Percentiles rank a stretch among this genome's conserved stretches.
Conservation (phyloP, 768 basidiomycete genomes). For the Pseudohyphozyma bogoriensis region DNA sequence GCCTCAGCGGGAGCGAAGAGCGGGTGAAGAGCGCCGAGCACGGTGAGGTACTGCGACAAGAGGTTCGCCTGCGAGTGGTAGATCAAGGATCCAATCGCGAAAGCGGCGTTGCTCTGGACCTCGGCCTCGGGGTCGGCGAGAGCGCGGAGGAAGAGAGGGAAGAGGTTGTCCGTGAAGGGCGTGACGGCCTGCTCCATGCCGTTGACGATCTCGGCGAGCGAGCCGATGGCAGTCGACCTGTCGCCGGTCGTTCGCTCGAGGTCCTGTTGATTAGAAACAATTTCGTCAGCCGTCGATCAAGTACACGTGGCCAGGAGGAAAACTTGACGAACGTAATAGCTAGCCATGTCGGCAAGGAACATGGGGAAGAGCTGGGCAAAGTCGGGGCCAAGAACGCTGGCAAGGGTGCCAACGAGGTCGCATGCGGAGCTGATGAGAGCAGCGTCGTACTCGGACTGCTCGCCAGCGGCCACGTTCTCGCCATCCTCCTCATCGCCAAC, state of each 20-base stretch:
- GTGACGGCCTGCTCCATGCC: slow-evolving; percentile 75
- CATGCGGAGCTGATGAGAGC: slow-evolving; percentile 87
- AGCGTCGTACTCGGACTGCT: slow-evolving; percentile 93
- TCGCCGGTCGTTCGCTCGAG: slow-evolving; percentile 79
- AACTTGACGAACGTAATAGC: slow-evolving; percentile 66
- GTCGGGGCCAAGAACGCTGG: slow-evolving; percentile 70
- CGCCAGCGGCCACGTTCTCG: slow-evolving; percentile 56
- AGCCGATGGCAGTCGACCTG: slow-evolving; percentile 84
- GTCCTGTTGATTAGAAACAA: slow-evolving; percentile 46
- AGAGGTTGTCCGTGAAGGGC: slow-evolving; percentile 65
- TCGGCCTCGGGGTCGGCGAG: slow-evolving; percentile 78
- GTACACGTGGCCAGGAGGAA: background rate
- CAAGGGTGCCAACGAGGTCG: slow-evolving; percentile 83
- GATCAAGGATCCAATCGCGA: slow-evolving; percentile 81
- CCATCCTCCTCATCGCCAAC: slow-evolving; percentile 70
- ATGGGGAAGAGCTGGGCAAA: slow-evolving; percentile 69
- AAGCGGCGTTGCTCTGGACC: slow-evolving; percentile 91
- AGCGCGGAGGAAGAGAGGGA: slow-evolving; percentile 73
- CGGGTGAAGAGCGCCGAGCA: slow-evolving; percentile 69
- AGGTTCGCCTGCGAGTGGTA: slow-evolving; percentile 77
- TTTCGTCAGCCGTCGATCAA: background rate
- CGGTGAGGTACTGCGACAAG: slow-evolving; percentile 62
- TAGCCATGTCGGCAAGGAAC: slow-evolving; percentile 83
- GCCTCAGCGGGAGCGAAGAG: slow-evolving; percentile 63
- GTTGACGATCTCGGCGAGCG: slow-evolving; percentile 86